Evolutionary conservation across 208 protist species (phyloP).

Genomic region (Phytomonas francai): DNA sequence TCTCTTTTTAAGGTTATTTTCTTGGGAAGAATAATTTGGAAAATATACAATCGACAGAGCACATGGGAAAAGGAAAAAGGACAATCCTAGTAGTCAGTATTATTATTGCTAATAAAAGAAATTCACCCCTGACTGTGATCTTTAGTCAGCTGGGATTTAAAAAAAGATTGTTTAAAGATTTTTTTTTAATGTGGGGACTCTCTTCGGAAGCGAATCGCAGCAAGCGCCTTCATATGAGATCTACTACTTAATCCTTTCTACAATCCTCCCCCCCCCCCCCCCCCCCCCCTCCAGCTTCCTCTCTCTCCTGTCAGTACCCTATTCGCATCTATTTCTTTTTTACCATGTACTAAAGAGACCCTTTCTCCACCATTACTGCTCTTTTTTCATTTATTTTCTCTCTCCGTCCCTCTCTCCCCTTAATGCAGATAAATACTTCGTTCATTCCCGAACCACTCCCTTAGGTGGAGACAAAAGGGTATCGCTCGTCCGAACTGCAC

Average conservation of each 20-base stretch:
- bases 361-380: too few relatives aligned
- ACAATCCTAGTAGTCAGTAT: background rate
- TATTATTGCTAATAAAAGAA: background rate
- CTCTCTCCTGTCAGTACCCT: too few relatives aligned
- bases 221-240: background rate
- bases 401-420: too few relatives aligned
- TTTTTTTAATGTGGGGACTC: background rate
- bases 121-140: background rate
- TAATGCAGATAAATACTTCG: too few relatives aligned
- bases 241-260: background rate
- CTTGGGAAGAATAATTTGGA: background rate
- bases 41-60: background rate
- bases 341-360: too few relatives aligned
- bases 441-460: too few relatives aligned
- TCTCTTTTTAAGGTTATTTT: background rate
- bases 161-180: too few relatives aligned
- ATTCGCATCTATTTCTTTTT: too few relatives aligned
- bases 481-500: conserved; percentile 46
- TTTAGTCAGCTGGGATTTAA: too few relatives aligned
- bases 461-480: conserved; percentile 19
- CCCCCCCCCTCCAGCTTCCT: background rate
- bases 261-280: too few relatives aligned
- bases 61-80: background rate
- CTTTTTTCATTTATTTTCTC: too few relatives aligned
- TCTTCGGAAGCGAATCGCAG: background rate